Evolutionary conservation across 2,329 filamentous ascomycete species (phyloP).

Genomic region (Venturia carpophila): DNA sequence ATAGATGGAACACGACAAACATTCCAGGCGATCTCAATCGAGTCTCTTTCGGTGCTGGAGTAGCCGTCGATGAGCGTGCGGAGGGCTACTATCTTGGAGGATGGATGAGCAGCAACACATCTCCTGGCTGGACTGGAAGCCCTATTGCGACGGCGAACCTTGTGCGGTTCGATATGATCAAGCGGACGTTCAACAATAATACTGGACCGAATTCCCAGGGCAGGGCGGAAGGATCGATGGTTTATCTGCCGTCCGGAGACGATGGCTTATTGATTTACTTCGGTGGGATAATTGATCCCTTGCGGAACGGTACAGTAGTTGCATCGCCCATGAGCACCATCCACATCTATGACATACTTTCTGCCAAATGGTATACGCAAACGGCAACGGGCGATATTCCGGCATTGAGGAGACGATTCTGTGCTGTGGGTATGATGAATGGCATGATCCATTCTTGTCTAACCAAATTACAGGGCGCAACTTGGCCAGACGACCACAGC

Average conservation of each 20-base stretch:
- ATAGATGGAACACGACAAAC: slow-evolving; percentile 47
- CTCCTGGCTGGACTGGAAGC: slow-evolving; percentile 43
- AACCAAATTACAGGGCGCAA: slow-evolving; percentile 35
- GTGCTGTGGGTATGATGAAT: slow-evolving; percentile 32
- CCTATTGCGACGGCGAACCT: slow-evolving; percentile 45
- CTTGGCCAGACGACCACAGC: slow-evolving; percentile 51
- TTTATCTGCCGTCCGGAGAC: slow-evolving; percentile 53
- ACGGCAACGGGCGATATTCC: slow-evolving; percentile 48
- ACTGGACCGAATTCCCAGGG: slow-evolving; percentile 47
- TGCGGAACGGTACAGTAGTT: slow-evolving; percentile 41
- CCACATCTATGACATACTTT: slow-evolving; percentile 53
- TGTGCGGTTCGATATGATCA: slow-evolving; percentile 50
- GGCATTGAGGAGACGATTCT: slow-evolving; percentile 49
- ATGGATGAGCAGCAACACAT: slow-evolving; percentile 50
- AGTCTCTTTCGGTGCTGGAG: slow-evolving; percentile 51
- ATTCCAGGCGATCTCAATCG: slow-evolving; percentile 33
- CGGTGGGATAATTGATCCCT: slow-evolving; percentile 48
- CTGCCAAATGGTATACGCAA: slow-evolving; percentile 54
- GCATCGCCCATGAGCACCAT: slow-evolving; percentile 30
- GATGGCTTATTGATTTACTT: slow-evolving; percentile 54
- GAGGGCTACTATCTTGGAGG: slow-evolving; percentile 57
- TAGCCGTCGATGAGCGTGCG: slow-evolving; percentile 46
- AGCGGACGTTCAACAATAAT: slow-evolving; percentile 44
- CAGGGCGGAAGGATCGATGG: slow-evolving; percentile 53
- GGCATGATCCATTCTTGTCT: not conserved